Base-by-base conservation (phyloP, 1,284 basidiomycete species). In the Cutaneotrichosporon sp. region DNA sequence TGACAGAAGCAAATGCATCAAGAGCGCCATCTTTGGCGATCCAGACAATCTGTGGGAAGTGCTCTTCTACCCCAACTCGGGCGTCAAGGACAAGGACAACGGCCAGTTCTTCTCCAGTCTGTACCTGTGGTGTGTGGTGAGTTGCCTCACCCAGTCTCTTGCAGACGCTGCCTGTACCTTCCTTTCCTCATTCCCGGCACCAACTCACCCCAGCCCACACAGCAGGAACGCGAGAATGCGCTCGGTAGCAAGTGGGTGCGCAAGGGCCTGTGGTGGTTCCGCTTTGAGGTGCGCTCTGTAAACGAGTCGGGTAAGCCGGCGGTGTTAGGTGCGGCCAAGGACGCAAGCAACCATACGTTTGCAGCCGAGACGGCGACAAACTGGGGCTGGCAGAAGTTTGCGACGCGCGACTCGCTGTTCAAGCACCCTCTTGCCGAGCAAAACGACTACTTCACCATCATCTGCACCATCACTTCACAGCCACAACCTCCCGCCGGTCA, bases 201-300 rank as follows among this genome's bases (percentile, higher is more conserved):
- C 42, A 38, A n/a, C 58, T 40, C 52, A 31, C 8, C 38, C n/a
- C 60, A 72, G 61, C 90, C 90, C 8, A 91, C 89, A 0, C 76
- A 83, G n/a, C 86, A 88, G 68, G 90, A 92, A 76, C 88, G 85
- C 67, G 89, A 90, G 61, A 83, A 80, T 32, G 84, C 87, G 0
- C 76, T 88, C 18, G 86, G 89, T 66, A 84, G 85, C 67, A 88
- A 85, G 79, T 94, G 91, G 91, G 80, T 85, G 16, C 86, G 91
- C n/a, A 88, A 91, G 65, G 91, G 91, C 2, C 80, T 88, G 22
- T 93, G 87, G 81, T 90, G 88, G 73, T 94, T 94, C 77, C 87
- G 85, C 65, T 92, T 94, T 73, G 91, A 92, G 74, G 83, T 94
- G 70, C 86, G 86, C 75, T 88, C 85, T 2, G n/a, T 11, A 14